Evolutionary conservation across 164 flowering plant genomes (phyloP).

Genomic region (Echeveria elegans): DNA sequence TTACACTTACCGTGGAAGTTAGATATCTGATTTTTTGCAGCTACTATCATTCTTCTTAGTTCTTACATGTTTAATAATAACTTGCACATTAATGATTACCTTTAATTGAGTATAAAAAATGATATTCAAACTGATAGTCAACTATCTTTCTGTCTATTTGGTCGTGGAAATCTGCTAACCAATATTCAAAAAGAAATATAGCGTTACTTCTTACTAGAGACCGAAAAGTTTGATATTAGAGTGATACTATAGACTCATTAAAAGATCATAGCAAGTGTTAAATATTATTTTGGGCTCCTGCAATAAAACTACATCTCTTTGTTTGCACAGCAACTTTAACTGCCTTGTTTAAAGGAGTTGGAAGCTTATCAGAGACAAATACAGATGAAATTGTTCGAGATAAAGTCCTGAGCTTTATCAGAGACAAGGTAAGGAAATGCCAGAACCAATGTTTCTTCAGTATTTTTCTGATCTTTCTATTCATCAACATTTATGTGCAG

Average conservation of each 20-base stretch:
- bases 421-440: conserved; percentile 63
- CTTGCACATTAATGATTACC: neutral
- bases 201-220: neutral
- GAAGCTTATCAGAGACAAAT: conserved; percentile 54
- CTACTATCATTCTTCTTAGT: neutral
- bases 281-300: neutral
- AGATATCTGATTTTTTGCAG: neutral
- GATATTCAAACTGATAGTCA: neutral
- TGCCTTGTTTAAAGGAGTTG: conserved; percentile 71
- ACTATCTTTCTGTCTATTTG: neutral
- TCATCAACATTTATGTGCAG: conserved; percentile 26
- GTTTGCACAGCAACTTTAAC: conserved; percentile 70
- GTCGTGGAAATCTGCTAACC: no score
- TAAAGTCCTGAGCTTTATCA: conserved; percentile 65
- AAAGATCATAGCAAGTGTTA: no score
- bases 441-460: neutral
- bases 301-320: conserved; percentile 2
- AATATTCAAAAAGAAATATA: neutral
- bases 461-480: conserved; percentile 5
- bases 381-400: conserved; percentile 73
- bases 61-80: neutral
- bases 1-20: neutral
- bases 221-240: neutral
- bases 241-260: neutral
- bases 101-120: neutral